Evolutionary conservation across 495 filamentous ascomycete species (phyloP), one percentile per base, ranked within the genome.

Genomic region (Hyphodiscus hymeniophilus): DNA sequence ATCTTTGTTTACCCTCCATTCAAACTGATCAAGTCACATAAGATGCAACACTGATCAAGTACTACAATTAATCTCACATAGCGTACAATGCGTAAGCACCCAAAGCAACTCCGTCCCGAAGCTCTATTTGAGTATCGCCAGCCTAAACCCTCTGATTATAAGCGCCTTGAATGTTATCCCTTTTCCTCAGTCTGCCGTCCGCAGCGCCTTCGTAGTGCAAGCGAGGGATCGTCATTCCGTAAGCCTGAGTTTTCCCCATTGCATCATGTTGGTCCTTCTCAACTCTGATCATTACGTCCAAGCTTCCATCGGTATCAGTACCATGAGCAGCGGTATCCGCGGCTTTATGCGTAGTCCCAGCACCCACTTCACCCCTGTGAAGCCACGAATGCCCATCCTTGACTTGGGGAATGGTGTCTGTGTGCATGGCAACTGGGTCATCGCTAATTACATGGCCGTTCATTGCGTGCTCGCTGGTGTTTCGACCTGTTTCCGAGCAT

Each of bases 261-360:
- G 60, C 62, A 57, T 87, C 69, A 46, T 80, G 76, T 49, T 82
- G 80, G 58, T 86, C 73, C 46, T 81, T 79, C 65, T 90, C 85
- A 21, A 90, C 79, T 3, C 71, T 68, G 55, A 85, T 79, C 47
- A 74, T 67, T 35, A 88, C 75, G 55, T 88, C 82, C 18, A 90
- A 62, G 23, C 75, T 74, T 18, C 82, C 83, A 50, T 79, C 73
- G 53, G 73, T 62, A 23, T 58, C 63, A 38, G 70, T 71, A n/a
- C 72, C 72, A 47, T 74, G 75, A 44, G 62, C 65, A 21, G 72
- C 55, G 0, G 72, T 68, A 38, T 67, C 59, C 0, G 82, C 80
- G 18, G 84, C 80, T 36, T 70, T 68, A 62, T 90, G 81, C 17
- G 63, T 64, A 0, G 82, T 81, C 10, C 85, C 85, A 7, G 79